Percentiles rank a stretch among this genome's conserved stretches.
Conservation (phyloP, 441 rosid species). For the Erysimum cheiri region DNA sequence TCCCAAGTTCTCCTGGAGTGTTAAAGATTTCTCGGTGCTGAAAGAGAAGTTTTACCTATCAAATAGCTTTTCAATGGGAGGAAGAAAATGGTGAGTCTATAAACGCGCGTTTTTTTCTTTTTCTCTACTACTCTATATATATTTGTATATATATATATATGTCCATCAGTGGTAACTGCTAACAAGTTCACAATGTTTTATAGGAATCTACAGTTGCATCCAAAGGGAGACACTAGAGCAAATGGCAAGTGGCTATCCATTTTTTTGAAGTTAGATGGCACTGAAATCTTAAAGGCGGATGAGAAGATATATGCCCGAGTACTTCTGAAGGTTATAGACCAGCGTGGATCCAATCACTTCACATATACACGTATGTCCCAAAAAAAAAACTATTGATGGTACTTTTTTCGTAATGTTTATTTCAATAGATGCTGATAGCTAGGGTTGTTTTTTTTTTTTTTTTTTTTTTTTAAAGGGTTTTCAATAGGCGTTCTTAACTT, state of each 20-base stretch:
- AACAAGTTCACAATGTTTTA: neutral
- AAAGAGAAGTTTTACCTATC: neutral
- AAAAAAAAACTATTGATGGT: neutral
- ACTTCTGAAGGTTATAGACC: neutral
- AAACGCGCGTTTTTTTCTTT: neutral
- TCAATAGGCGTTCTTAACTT: neutral
- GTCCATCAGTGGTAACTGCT: neutral
- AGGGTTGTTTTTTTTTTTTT: too few species aligned
- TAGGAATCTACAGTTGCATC: neutral
- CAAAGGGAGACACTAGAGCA: neutral
- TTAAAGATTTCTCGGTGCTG: constrained; percentile 4
- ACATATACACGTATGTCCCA: neutral
- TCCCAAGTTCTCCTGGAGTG: constrained; percentile 12
- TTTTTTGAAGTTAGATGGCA: neutral
- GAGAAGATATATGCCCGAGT: constrained; percentile 11
- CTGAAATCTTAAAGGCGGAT: neutral
- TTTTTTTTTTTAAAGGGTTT: too few species aligned
- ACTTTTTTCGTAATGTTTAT: neutral
- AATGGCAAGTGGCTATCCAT: neutral
- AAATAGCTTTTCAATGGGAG: neutral
- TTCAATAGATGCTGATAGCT: too few species aligned
- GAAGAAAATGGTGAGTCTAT: constrained; percentile 5
- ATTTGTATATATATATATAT: neutral
- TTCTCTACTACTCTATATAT: too few species aligned
- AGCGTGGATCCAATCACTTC: neutral